These are phyloP conservation scores for Camptophora hylomeconis DNA, from an alignment of 2,329 filamentous ascomycete genomes.

Conservation along the genomic window DNA sequence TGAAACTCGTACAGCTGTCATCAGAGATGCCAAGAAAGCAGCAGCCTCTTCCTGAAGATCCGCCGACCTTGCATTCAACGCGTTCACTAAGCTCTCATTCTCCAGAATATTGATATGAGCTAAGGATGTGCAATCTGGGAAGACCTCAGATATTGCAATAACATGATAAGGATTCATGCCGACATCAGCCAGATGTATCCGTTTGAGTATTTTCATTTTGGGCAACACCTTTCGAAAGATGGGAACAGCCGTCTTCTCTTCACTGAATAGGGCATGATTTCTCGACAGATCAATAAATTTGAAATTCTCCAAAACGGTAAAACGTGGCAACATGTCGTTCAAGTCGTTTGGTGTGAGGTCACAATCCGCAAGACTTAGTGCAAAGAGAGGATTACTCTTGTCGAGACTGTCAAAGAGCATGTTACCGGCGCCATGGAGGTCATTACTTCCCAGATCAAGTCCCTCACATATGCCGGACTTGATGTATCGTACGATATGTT, in stretches of 20 bases:
- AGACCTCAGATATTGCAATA: conserved; percentile 78
- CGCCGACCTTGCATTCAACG: conserved; percentile 65
- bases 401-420: conserved; percentile 39
- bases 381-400: conserved; percentile 50
- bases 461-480: conserved; percentile 68
- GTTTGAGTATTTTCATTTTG: conserved; percentile 61
- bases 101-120: conserved; percentile 80
- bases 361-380: conserved; percentile 75
- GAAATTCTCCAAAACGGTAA: conserved; percentile 58
- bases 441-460: conserved; percentile 78
- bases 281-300: conserved; percentile 87
- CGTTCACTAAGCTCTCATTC: conserved; percentile 57
- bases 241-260: conserved; percentile 58
- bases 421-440: conserved; percentile 39
- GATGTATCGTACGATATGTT: conserved; percentile 65
- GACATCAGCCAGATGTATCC: conserved; percentile 77
- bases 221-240: conserved; percentile 74
- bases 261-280: conserved; percentile 67
- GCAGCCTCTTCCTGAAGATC: conserved; percentile 82
- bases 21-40: conserved; percentile 79
- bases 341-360: conserved; percentile 62
- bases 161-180: conserved; percentile 74
- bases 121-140: conserved; percentile 69
- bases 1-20: conserved; percentile 76
- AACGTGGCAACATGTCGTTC: conserved; percentile 59